Evolutionary conservation across 139 green algal genomes (phyloP).

Genomic region (Mesotaenium endlicherianum): DNA sequence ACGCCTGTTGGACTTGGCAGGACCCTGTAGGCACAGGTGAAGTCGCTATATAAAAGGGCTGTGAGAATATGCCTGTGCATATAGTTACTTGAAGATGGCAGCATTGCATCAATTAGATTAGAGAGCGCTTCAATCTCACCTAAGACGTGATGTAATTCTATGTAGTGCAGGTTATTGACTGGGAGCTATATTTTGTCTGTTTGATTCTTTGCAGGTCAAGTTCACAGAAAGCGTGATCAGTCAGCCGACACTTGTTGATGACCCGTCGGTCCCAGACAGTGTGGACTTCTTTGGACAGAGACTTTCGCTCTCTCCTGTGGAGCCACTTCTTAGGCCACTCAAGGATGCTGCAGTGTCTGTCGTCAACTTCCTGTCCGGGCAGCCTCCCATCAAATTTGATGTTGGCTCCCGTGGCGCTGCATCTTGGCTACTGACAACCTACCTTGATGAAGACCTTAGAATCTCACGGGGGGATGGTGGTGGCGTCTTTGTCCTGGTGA

Average conservation of each 20-base stretch:
- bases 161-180: no score
- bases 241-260: constrained; percentile 14
- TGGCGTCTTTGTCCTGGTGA: constrained; percentile 56
- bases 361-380: constrained; percentile 63
- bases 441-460: constrained; percentile 58
- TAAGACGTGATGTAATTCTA: no score
- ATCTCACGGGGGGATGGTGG: constrained; percentile 51
- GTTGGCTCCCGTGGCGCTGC: neutral
- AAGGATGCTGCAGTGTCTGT: constrained; percentile 14
- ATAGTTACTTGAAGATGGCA: no score
- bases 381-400: constrained; percentile 48
- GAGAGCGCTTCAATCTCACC: no score
- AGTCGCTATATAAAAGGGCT: no score
- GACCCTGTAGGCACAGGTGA: no score
- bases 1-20: no score
- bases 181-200: no score
- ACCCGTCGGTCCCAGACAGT: neutral
- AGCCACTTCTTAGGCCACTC: constrained; percentile 24
- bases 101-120: no score
- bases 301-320: constrained; percentile 5
- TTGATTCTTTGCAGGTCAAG: constrained; percentile 49
- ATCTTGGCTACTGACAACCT: constrained; percentile 61
- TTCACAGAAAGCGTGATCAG: constrained; percentile 48
- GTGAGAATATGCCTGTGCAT: no score
- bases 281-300: constrained; percentile 35